These are phyloP conservation scores for Cornus suecica DNA, from an alignment of 148 eudicot species.

Conservation along the genomic window DNA sequence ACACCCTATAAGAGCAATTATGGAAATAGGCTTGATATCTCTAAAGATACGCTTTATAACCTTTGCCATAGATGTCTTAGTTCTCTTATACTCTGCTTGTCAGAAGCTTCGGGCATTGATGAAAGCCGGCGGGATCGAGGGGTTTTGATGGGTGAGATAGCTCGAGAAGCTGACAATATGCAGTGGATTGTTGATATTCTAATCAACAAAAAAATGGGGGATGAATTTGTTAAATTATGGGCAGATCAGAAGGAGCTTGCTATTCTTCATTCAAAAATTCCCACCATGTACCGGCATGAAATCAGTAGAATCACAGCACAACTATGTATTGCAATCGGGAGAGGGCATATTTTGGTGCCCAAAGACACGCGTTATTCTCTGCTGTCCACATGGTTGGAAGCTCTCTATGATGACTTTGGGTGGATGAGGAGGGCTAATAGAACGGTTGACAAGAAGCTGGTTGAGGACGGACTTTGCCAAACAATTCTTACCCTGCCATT, in stretches of 20 bases:
- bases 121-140: constrained; percentile 66
- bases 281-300: constrained; percentile 82
- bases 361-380: constrained; percentile 65
- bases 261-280: constrained; percentile 76
- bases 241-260: constrained; percentile 87
- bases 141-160: constrained; percentile 68
- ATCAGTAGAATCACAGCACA: constrained; percentile 87
- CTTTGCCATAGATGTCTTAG: constrained; percentile 83
- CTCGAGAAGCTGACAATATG: constrained; percentile 89
- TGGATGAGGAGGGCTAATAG: constrained; percentile 82
- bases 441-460: constrained; percentile 61
- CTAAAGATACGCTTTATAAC: constrained; percentile 62
- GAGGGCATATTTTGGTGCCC: constrained; percentile 69
- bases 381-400: constrained; percentile 88
- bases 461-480: constrained; percentile 85
- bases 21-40: constrained; percentile 48
- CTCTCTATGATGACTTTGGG: constrained; percentile 77
- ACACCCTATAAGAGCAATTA: constrained; percentile 20
- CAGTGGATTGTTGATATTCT: constrained; percentile 86
- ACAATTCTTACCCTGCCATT: constrained; percentile 81
- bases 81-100: constrained; percentile 72
- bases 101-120: constrained; percentile 67
- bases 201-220: constrained; percentile 62
- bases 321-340: constrained; percentile 78
- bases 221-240: constrained; percentile 85